phyloP scores from a whole-genome alignment of 164 flowering plant genomes.

The Aristolochia fimbriata region DNA sequence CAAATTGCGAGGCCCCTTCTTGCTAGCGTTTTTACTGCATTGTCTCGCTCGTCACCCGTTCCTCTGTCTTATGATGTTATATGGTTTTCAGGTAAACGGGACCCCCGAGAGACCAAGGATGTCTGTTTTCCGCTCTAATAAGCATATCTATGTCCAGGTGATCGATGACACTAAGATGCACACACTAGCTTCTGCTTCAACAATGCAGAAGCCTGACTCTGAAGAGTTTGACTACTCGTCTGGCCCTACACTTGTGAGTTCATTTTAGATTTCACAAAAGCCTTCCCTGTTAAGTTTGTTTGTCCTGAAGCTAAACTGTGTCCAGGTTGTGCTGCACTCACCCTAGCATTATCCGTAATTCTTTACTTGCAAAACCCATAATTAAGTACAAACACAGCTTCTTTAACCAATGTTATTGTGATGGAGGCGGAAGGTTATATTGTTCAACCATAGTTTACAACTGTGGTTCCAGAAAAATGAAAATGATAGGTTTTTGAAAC shows the following conservation, averaged over 20 bases:
- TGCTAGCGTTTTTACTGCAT: background rate
- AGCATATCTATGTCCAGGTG: slow-evolving; percentile 87
- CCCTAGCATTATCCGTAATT: too few relatives aligned
- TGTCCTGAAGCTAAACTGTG: too few relatives aligned
- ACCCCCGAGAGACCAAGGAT: slow-evolving; percentile 91
- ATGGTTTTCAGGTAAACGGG: slow-evolving; percentile 61
- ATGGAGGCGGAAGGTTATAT: too few relatives aligned
- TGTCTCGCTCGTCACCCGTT: background rate
- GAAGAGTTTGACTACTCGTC: slow-evolving; percentile 54
- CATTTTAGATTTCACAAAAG: background rate
- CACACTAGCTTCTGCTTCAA: slow-evolving; percentile 89
- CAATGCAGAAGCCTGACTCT: slow-evolving; percentile 72
- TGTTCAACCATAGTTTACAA: too few relatives aligned
- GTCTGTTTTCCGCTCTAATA: slow-evolving; percentile 86
- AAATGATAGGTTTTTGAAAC: too few relatives aligned
- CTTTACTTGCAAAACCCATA: too few relatives aligned
- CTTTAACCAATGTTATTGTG: too few relatives aligned
- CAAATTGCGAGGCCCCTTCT: too few relatives aligned
- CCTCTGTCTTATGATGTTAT: background rate
- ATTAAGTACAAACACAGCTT: too few relatives aligned
- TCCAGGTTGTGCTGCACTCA: too few relatives aligned
- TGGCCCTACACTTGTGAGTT: slow-evolving; percentile 87
- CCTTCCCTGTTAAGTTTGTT: too few relatives aligned
- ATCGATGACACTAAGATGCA: slow-evolving; percentile 97
- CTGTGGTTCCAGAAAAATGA: too few relatives aligned